Conservation (phyloP, 345 rosid species). For the Angophora floribunda region DNA sequence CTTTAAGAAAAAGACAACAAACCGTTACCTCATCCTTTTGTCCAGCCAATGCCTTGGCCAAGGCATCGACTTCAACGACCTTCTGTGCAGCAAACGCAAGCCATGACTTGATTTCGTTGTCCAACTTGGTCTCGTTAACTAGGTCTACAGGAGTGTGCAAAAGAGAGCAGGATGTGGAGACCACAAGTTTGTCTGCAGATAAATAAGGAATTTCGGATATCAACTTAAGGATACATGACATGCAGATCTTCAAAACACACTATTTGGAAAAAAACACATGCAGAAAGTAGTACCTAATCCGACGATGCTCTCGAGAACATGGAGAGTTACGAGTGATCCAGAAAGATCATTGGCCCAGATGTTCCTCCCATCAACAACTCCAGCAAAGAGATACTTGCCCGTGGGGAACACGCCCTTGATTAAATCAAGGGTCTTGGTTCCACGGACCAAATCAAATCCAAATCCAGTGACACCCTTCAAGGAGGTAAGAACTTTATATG, state of each 20-base stretch:
- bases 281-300: slow-evolving; percentile 48
- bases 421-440: slow-evolving; percentile 63
- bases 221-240: neutral
- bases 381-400: slow-evolving; percentile 47
- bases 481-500: slow-evolving; percentile 51
- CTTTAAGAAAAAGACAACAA: neutral
- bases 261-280: neutral
- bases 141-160: too few species aligned
- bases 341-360: slow-evolving; percentile 94
- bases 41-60: too few species aligned
- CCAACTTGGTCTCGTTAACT: too few species aligned
- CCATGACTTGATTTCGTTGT: too few species aligned
- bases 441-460: slow-evolving; percentile 34
- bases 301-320: slow-evolving; percentile 54
- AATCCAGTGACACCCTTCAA: slow-evolving; percentile 69
- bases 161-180: too few species aligned
- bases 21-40: slow-evolving; percentile 33
- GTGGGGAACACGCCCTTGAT: slow-evolving; percentile 58
- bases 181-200: too few species aligned
- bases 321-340: slow-evolving; percentile 45
- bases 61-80: too few species aligned
- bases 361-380: slow-evolving; percentile 46
- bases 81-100: too few species aligned
- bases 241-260: neutral
- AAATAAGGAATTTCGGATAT: neutral